Base-by-base conservation (phyloP, 2,329 filamentous ascomycete genomes). In the Keithomyces neogunnii region DNA sequence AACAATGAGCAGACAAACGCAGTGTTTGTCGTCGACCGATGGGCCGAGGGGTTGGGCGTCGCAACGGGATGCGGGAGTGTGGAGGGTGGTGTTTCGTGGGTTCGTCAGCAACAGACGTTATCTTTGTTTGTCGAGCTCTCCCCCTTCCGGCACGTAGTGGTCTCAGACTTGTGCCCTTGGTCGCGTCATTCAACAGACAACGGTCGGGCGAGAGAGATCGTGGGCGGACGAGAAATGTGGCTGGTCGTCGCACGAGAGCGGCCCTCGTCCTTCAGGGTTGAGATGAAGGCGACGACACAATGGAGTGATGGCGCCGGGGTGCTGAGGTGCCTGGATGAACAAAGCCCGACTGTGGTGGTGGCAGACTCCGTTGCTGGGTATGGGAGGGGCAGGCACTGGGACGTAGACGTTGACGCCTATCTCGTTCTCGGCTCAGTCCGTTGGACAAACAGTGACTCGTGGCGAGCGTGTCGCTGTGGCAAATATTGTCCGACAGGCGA, bases 121-220 rank as follows among this genome's bases (percentile, higher is more conserved):
- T 44, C 38, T 38, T 32, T 55, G 40, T 43, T 50, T 46, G 48
- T 53, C 26, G 45, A 50, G 47, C 31, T 32, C 53, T 48, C 49
- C 51, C 51, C 51, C 51, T 56, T 56, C 36, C 43, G 45, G 49
- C 19, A 47, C 46, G 46, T 44, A 50, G 46, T 39, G 51, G 54
- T 55, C 54, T 57, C 52, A 52, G 49, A 52, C 19, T 47, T 38
- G 40, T n/a, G 39, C 4, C 32, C n/a, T 29, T 29, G 26, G 45
- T 54, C 50, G 55, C 52, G 53, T 55, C 51, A 48, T 53, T 45
- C 54, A 51, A 53, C 46, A 47, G 48, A 49, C 49, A 52, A 49
- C n/a, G 48, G n/a, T 39, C 36, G 39, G 33, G 40, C 19, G 19
- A 19, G 19, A 19, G 19, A 19, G 19, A 19, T 19, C 19, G 38